These are phyloP conservation scores for Peterozyma xylosa DNA, from an alignment of 805 yeast species.

Conservation along the genomic window DNA sequence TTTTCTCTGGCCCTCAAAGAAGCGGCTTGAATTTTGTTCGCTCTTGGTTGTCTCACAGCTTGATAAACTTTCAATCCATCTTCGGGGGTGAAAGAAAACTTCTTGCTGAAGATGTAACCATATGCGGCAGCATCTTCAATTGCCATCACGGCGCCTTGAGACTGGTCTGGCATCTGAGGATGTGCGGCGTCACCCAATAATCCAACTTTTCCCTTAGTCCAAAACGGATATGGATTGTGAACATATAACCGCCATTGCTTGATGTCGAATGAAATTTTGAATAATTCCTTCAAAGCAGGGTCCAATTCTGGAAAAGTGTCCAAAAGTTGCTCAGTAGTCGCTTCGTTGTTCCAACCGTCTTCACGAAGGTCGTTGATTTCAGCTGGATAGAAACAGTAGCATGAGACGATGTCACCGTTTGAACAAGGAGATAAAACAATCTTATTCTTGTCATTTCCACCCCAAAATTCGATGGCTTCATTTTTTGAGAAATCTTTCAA, in stretches of 20 bases:
- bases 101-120: constrained; percentile 20
- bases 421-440: constrained; percentile 20
- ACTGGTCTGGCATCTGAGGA: constrained; percentile 22
- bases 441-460: constrained; percentile 15
- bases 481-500: constrained; percentile 16
- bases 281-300: constrained; percentile 14
- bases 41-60: constrained; percentile 20
- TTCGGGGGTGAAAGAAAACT: constrained; percentile 16
- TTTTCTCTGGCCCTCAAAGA: constrained; percentile 24
- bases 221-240: constrained; percentile 17
- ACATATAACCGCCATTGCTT: constrained; percentile 21
- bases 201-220: constrained; percentile 20
- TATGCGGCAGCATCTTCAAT: constrained; percentile 16
- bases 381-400: constrained; percentile 20
- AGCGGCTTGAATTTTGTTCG: constrained; percentile 22
- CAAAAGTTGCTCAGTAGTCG: constrained; percentile 14
- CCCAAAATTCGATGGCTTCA: constrained; percentile 21
- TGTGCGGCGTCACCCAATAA: constrained; percentile 28
- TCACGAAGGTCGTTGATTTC: constrained; percentile 11
- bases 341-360: constrained; percentile 18
- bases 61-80: constrained; percentile 19
- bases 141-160: constrained; percentile 13
- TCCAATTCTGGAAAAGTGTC: constrained; percentile 15
- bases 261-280: constrained; percentile 19
- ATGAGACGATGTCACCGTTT: constrained; percentile 16